Percentiles rank a stretch among this genome's conserved stretches.
These are phyloP conservation scores for Picea glauca DNA, from an alignment of 75 land plant genomes.

Conservation along the genomic window DNA sequence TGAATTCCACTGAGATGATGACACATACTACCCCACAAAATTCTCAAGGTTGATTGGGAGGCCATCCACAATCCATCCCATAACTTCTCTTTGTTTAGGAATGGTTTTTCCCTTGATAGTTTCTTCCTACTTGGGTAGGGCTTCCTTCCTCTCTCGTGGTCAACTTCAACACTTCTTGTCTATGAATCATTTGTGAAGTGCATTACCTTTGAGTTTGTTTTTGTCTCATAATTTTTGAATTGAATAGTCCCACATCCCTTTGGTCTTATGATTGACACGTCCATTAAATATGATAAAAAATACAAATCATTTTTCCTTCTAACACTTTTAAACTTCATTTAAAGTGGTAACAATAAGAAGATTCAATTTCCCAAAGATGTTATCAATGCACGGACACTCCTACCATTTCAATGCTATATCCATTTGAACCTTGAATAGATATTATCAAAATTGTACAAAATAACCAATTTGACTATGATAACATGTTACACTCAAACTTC, in stretches of 20 bases:
- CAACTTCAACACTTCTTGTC: neutral
- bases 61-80: slow-evolving; percentile 50
- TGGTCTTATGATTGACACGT: neutral
- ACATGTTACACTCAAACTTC: too few species aligned
- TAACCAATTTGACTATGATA: too few species aligned
- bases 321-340: too few species aligned
- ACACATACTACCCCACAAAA: slow-evolving; percentile 47
- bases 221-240: too few species aligned
- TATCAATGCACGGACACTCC: too few species aligned
- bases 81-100: slow-evolving; percentile 11
- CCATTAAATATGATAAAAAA: too few species aligned
- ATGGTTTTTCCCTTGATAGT: slow-evolving; percentile 16
- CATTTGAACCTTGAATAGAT: too few species aligned
- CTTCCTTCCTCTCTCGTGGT: neutral
- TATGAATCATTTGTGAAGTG: neutral
- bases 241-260: neutral
- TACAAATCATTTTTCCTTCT: too few species aligned
- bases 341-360: too few species aligned
- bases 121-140: slow-evolving; percentile 5
- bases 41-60: slow-evolving; percentile 40
- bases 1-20: slow-evolving; percentile 55
- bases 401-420: too few species aligned
- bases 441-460: too few species aligned
- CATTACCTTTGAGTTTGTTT: neutral
- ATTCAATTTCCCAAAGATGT: too few species aligned